These are phyloP conservation scores for Primulina eburnea DNA, from an alignment of 257 asterid species.

Conservation along the genomic window DNA sequence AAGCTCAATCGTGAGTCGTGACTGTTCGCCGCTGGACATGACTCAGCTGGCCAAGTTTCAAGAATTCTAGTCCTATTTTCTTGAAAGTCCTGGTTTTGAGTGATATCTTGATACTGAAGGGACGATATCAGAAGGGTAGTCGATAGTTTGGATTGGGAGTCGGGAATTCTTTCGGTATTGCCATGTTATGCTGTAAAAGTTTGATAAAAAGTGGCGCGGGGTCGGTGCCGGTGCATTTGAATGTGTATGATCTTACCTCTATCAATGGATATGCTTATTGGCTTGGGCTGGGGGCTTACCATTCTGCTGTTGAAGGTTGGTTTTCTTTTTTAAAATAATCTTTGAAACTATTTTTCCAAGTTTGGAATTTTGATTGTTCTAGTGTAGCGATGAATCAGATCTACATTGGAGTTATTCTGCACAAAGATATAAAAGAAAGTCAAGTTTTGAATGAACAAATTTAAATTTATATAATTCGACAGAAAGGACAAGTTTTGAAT, in stretches of 20 bases:
- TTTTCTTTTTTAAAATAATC: background rate
- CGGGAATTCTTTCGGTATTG: background rate
- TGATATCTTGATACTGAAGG: background rate
- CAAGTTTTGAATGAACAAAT: background rate
- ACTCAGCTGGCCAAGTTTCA: constrained; percentile 9
- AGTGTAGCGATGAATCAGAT: constrained; percentile 23
- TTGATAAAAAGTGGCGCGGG: constrained; percentile 40
- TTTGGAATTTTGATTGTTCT: background rate
- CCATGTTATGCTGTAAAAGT: constrained; percentile 65
- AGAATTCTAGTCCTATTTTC: background rate
- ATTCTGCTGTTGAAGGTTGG: constrained; percentile 86
- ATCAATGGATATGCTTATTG: constrained; percentile 82
- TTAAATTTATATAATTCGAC: too few relatives aligned
- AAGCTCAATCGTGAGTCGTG: background rate
- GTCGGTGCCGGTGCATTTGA: constrained; percentile 64
- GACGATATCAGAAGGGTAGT: constrained; percentile 8
- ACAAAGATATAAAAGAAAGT: background rate
- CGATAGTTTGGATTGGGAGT: background rate
- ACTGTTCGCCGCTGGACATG: background rate
- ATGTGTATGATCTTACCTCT: constrained; percentile 74
- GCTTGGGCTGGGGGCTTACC: constrained; percentile 86
- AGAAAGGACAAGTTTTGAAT: too few relatives aligned
- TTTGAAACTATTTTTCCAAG: too few relatives aligned
- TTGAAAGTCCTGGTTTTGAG: background rate
- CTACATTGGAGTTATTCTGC: constrained; percentile 8